Percentiles rank a stretch among this genome's conserved stretches.
These are phyloP conservation scores for Pharus latifolius DNA, from an alignment of 176 grass and related monocot genomes.

Conservation along the genomic window DNA sequence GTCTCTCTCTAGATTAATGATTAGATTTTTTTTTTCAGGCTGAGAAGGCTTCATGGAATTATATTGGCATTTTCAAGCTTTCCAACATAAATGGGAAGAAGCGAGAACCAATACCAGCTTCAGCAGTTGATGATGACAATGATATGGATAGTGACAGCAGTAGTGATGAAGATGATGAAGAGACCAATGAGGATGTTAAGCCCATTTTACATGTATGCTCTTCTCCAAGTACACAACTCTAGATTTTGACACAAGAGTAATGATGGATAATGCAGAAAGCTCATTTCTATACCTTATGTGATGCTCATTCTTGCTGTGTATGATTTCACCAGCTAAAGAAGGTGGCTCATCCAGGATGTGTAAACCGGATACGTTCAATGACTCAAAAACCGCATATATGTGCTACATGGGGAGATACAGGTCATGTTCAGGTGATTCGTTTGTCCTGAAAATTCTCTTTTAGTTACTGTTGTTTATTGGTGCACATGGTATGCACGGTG, in stretches of 20 bases:
- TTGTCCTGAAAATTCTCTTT: not conserved
- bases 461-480: no score
- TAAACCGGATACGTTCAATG: conserved; percentile 85
- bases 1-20: not conserved
- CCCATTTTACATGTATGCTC: conserved; percentile 56
- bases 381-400: conserved; percentile 77
- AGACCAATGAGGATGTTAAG: conserved; percentile 37
- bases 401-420: conserved; percentile 79
- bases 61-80: conserved; percentile 79
- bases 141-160: conserved; percentile 72
- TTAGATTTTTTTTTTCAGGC: conserved; percentile 31
- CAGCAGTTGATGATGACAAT: conserved; percentile 39
- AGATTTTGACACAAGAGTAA: not conserved
- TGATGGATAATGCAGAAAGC: not conserved
- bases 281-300: not conserved
- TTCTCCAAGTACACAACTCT: not conserved
- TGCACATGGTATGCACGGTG: no score
- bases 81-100: conserved; percentile 84
- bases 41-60: conserved; percentile 67
- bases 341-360: conserved; percentile 71
- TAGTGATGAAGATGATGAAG: conserved; percentile 68
- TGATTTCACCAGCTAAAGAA: conserved; percentile 61
- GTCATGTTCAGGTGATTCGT: conserved; percentile 78
- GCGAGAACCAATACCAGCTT: conserved; percentile 54
- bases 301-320: not conserved